A percentile compares a stretch with the other conserved stretches of the same genome.
phyloP scores from a whole-genome alignment of 352 stramenopile genomes.

The Globisporangium nagaii region DNA sequence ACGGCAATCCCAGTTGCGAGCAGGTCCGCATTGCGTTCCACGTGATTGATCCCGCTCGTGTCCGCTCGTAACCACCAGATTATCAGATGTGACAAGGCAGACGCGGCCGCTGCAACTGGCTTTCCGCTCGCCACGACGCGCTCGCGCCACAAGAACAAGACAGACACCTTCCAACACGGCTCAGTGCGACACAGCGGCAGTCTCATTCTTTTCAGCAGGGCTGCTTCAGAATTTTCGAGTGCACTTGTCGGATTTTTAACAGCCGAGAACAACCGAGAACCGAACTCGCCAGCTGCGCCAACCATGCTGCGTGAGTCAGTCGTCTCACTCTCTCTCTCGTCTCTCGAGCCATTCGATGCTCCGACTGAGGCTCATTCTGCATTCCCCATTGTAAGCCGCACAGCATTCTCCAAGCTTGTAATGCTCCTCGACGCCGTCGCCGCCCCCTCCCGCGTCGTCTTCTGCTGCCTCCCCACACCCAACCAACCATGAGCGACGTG shows the following conservation, averaged over 20 bases:
- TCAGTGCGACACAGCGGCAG: neutral
- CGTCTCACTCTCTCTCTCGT: neutral
- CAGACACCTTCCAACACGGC: too few species aligned
- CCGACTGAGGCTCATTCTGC: neutral
- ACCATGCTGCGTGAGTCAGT: neutral
- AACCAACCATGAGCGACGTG: conserved; percentile 1
- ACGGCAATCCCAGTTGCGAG: too few species aligned
- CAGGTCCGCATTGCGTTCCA: neutral
- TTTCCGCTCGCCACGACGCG: neutral
- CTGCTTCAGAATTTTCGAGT: neutral
- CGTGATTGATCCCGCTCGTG: neutral
- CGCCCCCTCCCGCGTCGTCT: neutral
- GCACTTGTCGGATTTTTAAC: too few species aligned
- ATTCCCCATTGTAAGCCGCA: neutral
- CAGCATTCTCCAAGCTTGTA: neutral
- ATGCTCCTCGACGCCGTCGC: neutral
- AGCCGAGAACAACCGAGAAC: neutral
- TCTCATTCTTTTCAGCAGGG: neutral
- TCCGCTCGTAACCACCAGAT: neutral
- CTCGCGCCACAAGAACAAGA: neutral
- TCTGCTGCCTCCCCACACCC: neutral
- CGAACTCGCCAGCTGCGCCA: neutral
- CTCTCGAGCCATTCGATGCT: neutral
- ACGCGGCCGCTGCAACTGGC: neutral
- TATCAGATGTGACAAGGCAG: neutral